These are phyloP conservation scores for Phytophthora multivora DNA, from an alignment of 352 stramenopile genomes.

Conservation along the genomic window DNA sequence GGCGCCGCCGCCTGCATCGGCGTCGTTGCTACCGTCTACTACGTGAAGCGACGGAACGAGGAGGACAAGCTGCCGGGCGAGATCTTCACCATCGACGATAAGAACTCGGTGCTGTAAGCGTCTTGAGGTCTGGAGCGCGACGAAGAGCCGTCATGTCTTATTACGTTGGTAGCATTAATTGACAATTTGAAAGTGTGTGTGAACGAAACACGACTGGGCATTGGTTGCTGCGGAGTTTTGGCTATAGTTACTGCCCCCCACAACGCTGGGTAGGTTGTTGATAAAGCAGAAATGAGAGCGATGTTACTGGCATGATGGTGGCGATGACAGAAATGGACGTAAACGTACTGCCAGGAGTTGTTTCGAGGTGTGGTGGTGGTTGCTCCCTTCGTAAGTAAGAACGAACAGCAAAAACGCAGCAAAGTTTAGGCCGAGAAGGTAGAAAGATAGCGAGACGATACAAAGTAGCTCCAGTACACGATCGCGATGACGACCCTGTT, in stretches of 20 bases:
- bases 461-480: no score
- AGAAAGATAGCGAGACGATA: no score
- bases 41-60: conserved; percentile 52
- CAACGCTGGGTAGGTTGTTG: background rate
- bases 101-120: conserved; percentile 75
- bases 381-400: no score
- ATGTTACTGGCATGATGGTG: background rate
- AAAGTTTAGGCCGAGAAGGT: no score
- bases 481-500: no score
- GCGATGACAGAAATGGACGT: background rate
- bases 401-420: background rate
- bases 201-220: conserved; percentile 34
- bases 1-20: conserved; percentile 55
- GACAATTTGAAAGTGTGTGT: conserved; percentile 44
- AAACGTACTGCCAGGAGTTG: no score
- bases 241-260: background rate
- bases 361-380: background rate
- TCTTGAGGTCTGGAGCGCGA: conserved; percentile 4
- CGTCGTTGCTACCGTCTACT: conserved; percentile 53
- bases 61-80: conserved; percentile 56
- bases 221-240: conserved; percentile 5
- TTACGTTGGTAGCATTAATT: conserved; percentile 45
- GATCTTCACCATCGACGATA: conserved; percentile 82
- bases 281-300: conserved; percentile 6
- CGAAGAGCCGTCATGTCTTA: conserved; percentile 27